A percentile compares a stretch with the other conserved stretches of the same genome.
These are phyloP conservation scores for Naegleria fowleri DNA, from an alignment of 208 protist species.

Conservation along the genomic window DNA sequence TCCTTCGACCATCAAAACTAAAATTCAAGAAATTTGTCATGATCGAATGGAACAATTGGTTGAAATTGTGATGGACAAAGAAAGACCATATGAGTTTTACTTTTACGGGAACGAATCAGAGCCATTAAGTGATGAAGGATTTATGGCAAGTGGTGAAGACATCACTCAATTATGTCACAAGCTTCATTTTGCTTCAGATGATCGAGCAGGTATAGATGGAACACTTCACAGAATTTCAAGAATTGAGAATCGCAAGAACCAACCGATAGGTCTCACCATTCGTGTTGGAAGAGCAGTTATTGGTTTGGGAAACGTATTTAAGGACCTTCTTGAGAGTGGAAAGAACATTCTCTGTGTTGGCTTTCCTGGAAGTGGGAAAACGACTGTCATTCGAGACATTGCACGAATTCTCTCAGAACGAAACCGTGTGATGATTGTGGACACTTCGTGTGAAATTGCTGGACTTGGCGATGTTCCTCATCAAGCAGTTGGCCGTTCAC, in stretches of 20 bases:
- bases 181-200: neutral
- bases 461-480: slow-evolving; percentile 74
- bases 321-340: neutral
- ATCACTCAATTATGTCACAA: neutral
- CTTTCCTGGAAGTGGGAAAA: slow-evolving; percentile 81
- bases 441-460: slow-evolving; percentile 88
- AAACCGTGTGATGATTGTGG: slow-evolving; percentile 73
- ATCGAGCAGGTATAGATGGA: slow-evolving; percentile 42
- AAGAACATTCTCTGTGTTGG: slow-evolving; percentile 69
- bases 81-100: neutral
- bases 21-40: neutral
- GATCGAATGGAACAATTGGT: neutral
- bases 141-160: neutral
- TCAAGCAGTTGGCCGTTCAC: slow-evolving; percentile 69
- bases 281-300: slow-evolving; percentile 69
- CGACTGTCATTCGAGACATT: slow-evolving; percentile 78
- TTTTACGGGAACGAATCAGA: neutral
- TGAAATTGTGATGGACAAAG: neutral
- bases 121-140: neutral
- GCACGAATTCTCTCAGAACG: slow-evolving; percentile 54
- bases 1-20: neutral
- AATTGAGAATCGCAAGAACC: slow-evolving; percentile 62
- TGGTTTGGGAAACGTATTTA: slow-evolving; percentile 45
- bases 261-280: slow-evolving; percentile 66
- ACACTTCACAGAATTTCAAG: slow-evolving; percentile 69